A percentile compares a stretch with the other conserved stretches of the same genome.
phyloP scores from a whole-genome alignment of 192 early-diverging fungal genomes.

The Coemansia sp. region DNA sequence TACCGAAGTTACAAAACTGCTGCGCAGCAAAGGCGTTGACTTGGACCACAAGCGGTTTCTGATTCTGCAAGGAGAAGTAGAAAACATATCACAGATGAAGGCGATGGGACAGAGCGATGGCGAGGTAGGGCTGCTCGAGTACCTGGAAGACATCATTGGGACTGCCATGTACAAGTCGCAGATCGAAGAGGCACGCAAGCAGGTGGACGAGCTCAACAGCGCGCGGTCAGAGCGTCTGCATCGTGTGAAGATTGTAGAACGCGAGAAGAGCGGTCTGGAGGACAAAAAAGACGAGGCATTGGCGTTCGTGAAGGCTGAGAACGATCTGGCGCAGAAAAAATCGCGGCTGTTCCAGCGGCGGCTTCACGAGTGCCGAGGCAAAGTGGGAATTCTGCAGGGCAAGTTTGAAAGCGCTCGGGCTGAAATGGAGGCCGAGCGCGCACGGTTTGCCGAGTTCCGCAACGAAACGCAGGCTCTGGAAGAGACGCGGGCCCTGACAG shows the following conservation, averaged over 20 bases:
- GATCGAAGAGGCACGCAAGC: constrained; percentile 69
- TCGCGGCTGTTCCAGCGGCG: constrained; percentile 75
- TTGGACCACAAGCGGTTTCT: constrained; percentile 97
- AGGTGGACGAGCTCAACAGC: constrained; percentile 75
- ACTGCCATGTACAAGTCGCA: constrained; percentile 82
- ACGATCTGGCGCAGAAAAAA: constrained; percentile 68
- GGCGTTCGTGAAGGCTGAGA: constrained; percentile 75
- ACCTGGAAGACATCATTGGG: constrained; percentile 98
- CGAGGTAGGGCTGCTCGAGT: constrained; percentile 96
- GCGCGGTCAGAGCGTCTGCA: constrained; percentile 76
- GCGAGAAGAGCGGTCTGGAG: constrained; percentile 79
- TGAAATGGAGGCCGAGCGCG: constrained; percentile 60
- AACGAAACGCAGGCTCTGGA: constrained; percentile 65
- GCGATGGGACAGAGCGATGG: constrained; percentile 86
- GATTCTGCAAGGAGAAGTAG: constrained; percentile 99
- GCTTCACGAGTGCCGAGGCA: constrained; percentile 60
- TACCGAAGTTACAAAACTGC: constrained; percentile 77
- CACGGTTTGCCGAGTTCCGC: constrained; percentile 60
- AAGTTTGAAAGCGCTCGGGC: constrained; percentile 55
- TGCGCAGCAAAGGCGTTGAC: constrained; percentile 86
- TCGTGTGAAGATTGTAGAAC: constrained; percentile 85
- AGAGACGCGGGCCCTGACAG: constrained; percentile 53
- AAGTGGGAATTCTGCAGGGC: constrained; percentile 51
- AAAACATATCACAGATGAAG: constrained; percentile 97
- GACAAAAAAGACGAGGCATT: constrained; percentile 79